Evolutionary conservation across 2,329 filamentous ascomycete species (phyloP).

Genomic region (Fusarium falciforme): DNA sequence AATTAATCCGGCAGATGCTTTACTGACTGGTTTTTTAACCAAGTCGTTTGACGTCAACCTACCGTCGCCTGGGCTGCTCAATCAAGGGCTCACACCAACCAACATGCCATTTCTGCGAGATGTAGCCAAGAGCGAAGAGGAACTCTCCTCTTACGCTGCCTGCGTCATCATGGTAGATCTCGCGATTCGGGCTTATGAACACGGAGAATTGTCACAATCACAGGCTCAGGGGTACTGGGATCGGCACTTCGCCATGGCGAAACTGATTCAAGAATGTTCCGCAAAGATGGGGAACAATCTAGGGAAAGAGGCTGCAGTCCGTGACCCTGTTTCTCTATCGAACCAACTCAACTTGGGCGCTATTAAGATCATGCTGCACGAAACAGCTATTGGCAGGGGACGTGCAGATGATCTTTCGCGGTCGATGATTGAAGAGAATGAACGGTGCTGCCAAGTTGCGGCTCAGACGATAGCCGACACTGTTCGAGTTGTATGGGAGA

Average conservation of each 20-base stretch:
- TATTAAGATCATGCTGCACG: neutral
- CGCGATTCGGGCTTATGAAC: neutral
- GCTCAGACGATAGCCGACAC: neutral
- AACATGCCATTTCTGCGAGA: neutral
- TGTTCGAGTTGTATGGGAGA: neutral
- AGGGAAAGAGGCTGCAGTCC: neutral
- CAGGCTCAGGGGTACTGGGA: neutral
- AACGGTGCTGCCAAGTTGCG: neutral
- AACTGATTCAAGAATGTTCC: neutral
- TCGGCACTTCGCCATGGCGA: neutral
- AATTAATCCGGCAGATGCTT: too few species aligned
- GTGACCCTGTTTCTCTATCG: neutral
- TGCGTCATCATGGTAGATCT: neutral
- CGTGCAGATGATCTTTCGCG: neutral
- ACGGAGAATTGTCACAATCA: neutral
- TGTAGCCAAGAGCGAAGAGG: neutral
- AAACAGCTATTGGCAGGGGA: neutral
- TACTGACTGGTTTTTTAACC: fast-evolving
- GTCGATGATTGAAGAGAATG: neutral
- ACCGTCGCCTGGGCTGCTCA: neutral
- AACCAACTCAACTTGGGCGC: neutral
- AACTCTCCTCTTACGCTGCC: neutral
- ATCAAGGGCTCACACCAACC: fast-evolving
- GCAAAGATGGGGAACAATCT: neutral
- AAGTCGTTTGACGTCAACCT: neutral